A percentile compares a stretch with the other conserved stretches of the same genome.
Conservation (phyloP, 148 eudicot genomes). For the Vaccinium macrocarpon region DNA sequence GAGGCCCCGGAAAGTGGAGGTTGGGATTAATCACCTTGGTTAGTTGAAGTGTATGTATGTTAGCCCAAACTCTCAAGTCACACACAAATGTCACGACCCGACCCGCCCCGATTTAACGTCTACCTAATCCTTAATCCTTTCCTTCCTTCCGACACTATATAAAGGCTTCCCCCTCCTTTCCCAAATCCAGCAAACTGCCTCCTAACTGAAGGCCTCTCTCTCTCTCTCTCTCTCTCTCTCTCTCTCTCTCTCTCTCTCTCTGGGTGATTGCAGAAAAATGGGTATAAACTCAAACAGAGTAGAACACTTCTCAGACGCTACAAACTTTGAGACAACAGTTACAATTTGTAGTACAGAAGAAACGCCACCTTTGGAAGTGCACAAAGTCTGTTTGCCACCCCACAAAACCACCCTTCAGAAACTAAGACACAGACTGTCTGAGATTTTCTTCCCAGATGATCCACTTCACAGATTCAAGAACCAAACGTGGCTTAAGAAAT, state of each 20-base stretch:
- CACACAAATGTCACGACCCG: neutral
- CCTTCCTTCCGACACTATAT: neutral
- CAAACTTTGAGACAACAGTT: conserved; percentile 15
- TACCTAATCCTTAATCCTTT: neutral
- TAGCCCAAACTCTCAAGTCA: neutral
- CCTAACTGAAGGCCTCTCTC: neutral
- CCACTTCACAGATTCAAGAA: conserved; percentile 79
- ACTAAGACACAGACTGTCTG: conserved; percentile 52
- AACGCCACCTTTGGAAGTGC: conserved; percentile 39
- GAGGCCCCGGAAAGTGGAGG: too few relatives aligned
- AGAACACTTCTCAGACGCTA: conserved; percentile 51
- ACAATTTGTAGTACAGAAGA: conserved; percentile 13
- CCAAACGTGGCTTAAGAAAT: conserved; percentile 48
- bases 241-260: neutral
- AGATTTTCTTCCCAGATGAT: conserved; percentile 86
- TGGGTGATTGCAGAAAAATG: conserved; percentile 19
- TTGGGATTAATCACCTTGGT: too few relatives aligned
- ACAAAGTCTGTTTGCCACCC: conserved; percentile 76
- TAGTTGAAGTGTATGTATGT: too few relatives aligned
- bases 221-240: neutral
- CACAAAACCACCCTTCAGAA: conserved; percentile 51
- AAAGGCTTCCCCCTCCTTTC: neutral
- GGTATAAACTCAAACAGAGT: conserved; percentile 62
- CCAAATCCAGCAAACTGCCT: neutral
- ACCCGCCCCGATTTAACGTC: neutral